Evolutionary conservation across 2,329 filamentous ascomycete genomes (phyloP), one percentile per base, ranked within the genome.

Genomic region (Hymenoscyphus salicellus): DNA sequence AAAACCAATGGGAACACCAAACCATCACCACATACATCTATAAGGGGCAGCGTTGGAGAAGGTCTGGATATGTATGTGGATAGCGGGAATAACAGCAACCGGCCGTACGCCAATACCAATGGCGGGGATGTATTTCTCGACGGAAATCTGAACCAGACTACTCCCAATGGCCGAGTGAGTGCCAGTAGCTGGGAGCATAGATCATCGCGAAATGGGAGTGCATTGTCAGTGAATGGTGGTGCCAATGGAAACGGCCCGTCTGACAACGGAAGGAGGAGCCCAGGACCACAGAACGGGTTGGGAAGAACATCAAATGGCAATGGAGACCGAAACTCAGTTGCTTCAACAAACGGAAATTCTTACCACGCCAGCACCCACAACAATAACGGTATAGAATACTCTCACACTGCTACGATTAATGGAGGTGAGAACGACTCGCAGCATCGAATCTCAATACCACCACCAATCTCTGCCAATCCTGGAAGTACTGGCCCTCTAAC

Each of bases 121-220:
- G 74, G 73, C 23, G 74, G 73, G 20, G 72, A 74, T 58, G 66
- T 69, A 62, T 61, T 65, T 20, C 68, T 69, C 62, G 72, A 75
- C 58, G 83, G 85, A 73, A 88, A 83, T 77, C 84, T 88, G 78
- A 84, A 81, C 76, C 82, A 85, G 43, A 73, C 86, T 73, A 73
- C 86, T 73, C 82, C 83, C 70, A 87, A 88, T 74, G 85, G 83
- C 69, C 81, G 80, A 70, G 79, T 81, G 64, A 79, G 78, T 59
- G 77, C 75, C 46, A 82, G 79, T 67, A 79, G 72, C 59, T 75
- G 72, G 72, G 74, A 76, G 52, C 66, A 73, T 55, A 70, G 67
- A 55, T 71, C 71, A 41, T 74, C 71, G 16, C 67, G 68, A 20
- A 75, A 74, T 65, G 72, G 70, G 4, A 75, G 73, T 64, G 66